Conservation (phyloP, 805 yeast species). For the Wickerhamomyces rabaulensis region DNA sequence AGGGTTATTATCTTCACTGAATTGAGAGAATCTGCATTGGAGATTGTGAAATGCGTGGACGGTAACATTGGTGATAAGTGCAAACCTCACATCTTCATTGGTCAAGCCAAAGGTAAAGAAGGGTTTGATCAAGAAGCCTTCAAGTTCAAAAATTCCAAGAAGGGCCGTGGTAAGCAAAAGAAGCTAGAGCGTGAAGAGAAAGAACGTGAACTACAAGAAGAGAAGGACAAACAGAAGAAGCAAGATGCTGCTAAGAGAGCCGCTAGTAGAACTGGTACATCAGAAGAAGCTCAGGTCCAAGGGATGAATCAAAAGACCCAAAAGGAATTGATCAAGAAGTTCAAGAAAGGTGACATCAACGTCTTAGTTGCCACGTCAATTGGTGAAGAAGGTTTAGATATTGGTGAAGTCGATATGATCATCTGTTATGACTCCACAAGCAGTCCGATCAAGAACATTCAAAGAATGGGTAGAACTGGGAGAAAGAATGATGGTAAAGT, state of each 20-base stretch:
- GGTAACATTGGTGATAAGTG: constrained; percentile 28
- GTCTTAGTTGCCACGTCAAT: constrained; percentile 92
- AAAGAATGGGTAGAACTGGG: constrained; percentile 98
- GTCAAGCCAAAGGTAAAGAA: constrained; percentile 78
- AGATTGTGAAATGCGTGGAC: constrained; percentile 67
- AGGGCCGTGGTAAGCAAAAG: constrained; percentile 37
- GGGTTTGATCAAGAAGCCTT: constrained; percentile 56
- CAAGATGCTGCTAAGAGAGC: constrained; percentile 29
- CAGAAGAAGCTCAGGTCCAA: constrained; percentile 67
- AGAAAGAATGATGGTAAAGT: constrained; percentile 88
- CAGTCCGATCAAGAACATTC: constrained; percentile 89
- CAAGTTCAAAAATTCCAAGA: constrained; percentile 37
- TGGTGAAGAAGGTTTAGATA: constrained; percentile 98
- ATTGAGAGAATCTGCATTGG: constrained; percentile 84
- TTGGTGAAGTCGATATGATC: constrained; percentile 95
- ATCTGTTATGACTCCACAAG: constrained; percentile 90
- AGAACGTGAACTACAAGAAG: constrained; percentile 24
- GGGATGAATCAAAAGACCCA: constrained; percentile 94
- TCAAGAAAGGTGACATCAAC: constrained; percentile 69
- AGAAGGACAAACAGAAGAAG: constrained; percentile 27
- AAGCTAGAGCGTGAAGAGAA: constrained; percentile 28
- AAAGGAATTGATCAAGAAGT: constrained; percentile 67
- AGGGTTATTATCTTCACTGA: constrained; percentile 87
- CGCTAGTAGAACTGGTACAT: constrained; percentile 47
- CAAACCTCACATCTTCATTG: constrained; percentile 84